Conservation (phyloP, 768 basidiomycete species). For the Mycena leptocephala region DNA sequence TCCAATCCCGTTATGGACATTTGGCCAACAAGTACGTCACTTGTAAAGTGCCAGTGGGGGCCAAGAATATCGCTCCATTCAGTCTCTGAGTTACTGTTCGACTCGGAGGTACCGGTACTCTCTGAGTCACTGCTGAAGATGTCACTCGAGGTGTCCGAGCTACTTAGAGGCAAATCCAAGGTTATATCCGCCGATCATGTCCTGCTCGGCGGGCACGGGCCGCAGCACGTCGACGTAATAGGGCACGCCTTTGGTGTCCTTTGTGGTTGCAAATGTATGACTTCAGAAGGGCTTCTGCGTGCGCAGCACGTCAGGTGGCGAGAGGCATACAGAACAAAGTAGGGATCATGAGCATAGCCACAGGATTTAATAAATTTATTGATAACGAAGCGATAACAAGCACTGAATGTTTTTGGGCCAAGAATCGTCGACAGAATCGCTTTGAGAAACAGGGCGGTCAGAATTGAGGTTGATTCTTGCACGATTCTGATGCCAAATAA, state of each 20-base stretch:
- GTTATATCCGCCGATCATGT: neutral
- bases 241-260: neutral
- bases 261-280: slow-evolving; percentile 3
- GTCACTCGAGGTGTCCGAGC: neutral
- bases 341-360: slow-evolving; percentile 2
- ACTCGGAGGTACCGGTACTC: neutral
- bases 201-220: neutral
- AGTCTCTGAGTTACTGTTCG: neutral
- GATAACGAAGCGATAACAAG: neutral
- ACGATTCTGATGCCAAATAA: slow-evolving; percentile 1
- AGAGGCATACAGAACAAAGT: neutral
- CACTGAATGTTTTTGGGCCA: neutral
- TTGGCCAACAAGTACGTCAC: neutral
- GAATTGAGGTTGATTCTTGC: neutral
- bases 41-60: neutral
- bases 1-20: neutral
- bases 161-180: neutral
- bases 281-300: neutral
- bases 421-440: slow-evolving; percentile 3
- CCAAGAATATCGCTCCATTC: slow-evolving; percentile 5
- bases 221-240: neutral
- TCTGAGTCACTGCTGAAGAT: neutral
- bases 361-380: neutral
- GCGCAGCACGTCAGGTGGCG: neutral
- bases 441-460: neutral